Percentiles rank a stretch among this genome's conserved stretches.
Evolutionary conservation across 768 basidiomycete species (phyloP).

Genomic region (Leucocoprinus birnbaumii): DNA sequence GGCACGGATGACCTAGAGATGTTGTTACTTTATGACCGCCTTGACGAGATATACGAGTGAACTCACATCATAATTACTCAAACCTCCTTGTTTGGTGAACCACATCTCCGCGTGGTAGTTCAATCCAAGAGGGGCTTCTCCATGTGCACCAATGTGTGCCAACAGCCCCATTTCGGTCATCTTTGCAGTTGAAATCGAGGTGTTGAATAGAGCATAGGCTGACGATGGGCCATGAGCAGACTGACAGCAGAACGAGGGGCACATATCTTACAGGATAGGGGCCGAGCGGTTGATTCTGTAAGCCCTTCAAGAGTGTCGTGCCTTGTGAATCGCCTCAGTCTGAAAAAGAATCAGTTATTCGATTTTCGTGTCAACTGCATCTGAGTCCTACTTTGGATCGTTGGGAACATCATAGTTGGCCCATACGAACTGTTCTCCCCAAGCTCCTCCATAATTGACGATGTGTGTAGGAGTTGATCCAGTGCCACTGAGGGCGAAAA

Average conservation of each 20-base stretch:
- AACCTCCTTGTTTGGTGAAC: conserved; percentile 59
- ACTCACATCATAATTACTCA: conserved; percentile 66
- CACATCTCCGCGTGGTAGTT: conserved; percentile 78
- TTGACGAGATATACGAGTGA: background rate
- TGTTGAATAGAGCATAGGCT: conserved; percentile 70
- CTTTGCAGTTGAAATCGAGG: conserved; percentile 62
- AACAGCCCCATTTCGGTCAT: conserved; percentile 64
- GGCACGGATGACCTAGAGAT: conserved; percentile 55
- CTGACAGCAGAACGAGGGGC: background rate
- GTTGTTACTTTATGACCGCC: background rate
- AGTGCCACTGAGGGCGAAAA: conserved; percentile 67
- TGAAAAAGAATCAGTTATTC: conserved; percentile 21
- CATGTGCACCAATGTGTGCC: conserved; percentile 72
- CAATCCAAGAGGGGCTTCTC: conserved; percentile 68
- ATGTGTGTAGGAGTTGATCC: conserved; percentile 73
- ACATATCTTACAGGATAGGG: conserved; percentile 47
- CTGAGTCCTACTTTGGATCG: conserved; percentile 55
- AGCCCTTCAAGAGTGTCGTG: conserved; percentile 63
- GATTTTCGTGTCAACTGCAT: conserved; percentile 10
- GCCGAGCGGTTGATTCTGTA: conserved; percentile 59
- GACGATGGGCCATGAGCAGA: conserved; percentile 2
- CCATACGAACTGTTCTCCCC: conserved; percentile 70
- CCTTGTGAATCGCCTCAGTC: conserved; percentile 59
- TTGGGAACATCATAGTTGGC: conserved; percentile 61
- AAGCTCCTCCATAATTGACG: conserved; percentile 74